Evolutionary conservation across 345 rosid genomes (phyloP), one percentile per base, ranked within the genome.

Genomic region (Erucastrum elatum): DNA sequence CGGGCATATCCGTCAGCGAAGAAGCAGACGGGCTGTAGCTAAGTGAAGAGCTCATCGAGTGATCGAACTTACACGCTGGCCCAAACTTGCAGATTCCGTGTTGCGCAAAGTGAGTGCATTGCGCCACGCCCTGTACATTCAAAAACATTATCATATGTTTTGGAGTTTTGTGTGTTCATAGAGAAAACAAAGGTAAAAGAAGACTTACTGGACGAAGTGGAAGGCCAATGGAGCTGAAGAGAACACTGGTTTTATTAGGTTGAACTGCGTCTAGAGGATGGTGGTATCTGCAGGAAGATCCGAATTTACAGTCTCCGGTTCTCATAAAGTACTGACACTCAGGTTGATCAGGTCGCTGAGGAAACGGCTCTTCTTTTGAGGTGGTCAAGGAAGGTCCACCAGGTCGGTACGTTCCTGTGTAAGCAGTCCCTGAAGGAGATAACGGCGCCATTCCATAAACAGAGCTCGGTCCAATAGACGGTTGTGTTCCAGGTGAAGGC

Each of bases 21-120:
- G 97, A 96, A 15, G 91, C 96, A 3, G 98, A 93, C 6, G 97
- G 94, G 74, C 91, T 93, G 92, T 93, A 90, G 80, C 92, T 88
- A 29, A 87, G 84, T 0, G 83, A 70, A 75, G 83, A 70, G 76
- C 87, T 87, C 85, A 87, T 85, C 5, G 96, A 89, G 86, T 96
- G 99, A 68, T 96, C 94, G 67, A 89, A 96, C 85, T 84, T 91
- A 82, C 98, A 93, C 2, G 91, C 85, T 17, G 88, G 64, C 25
- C 94, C 93, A 73, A 89, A 90, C 83, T 89, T 92, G 89, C 97
- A 90, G 9, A 75, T 87, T 15, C 96, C 96, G 2, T 80, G 88
- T 60, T 86, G 96, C 33, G 88, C 68, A 55, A 77, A 92, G 83
- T 87, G 92, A 65, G 83, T 82, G 71, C 97, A 92, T 69, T 80